phyloP scores from a whole-genome alignment of 2,329 filamentous ascomycete genomes.

The Mycosphaerella arachidis region DNA sequence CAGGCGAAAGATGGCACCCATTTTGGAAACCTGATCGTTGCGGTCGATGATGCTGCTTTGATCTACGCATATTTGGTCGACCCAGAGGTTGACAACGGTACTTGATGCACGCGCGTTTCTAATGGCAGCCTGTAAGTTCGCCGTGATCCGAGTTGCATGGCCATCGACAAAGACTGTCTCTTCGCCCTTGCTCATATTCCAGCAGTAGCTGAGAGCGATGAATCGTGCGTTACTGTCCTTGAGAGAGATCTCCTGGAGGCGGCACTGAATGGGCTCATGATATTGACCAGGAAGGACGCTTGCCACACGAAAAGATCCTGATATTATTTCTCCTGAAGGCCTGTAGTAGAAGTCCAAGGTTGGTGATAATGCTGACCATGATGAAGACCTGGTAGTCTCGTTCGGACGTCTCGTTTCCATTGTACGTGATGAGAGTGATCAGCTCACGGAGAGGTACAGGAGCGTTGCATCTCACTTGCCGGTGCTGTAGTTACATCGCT shows the following conservation, averaged over 20 bases:
- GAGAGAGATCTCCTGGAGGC: conserved; percentile 12
- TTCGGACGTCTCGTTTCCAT: conserved; percentile 11
- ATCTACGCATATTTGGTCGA: conserved; percentile 21
- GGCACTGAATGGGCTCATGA: conserved; percentile 14
- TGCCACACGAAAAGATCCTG: conserved; percentile 15
- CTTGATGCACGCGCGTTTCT: conserved; percentile 17
- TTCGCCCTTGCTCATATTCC: conserved; percentile 8
- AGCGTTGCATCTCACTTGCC: not conserved
- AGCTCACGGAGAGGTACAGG: not conserved
- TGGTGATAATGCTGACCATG: conserved; percentile 12
- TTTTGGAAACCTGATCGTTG: conserved; percentile 18
- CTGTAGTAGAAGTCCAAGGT: conserved; percentile 18
- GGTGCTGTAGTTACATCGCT: not conserved
- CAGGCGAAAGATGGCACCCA: conserved; percentile 17
- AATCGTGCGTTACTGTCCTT: conserved; percentile 14
- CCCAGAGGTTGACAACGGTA: conserved; percentile 14
- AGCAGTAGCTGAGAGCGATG: conserved; percentile 19
- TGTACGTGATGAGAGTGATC: conserved; percentile 1
- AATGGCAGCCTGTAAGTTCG: conserved; percentile 16
- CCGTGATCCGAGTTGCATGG: conserved; percentile 11
- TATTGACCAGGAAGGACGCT: conserved; percentile 13
- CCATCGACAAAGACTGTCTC: conserved; percentile 17
- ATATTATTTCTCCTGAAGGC: conserved; percentile 12
- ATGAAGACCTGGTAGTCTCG: conserved; percentile 5
- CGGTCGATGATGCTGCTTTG: conserved; percentile 15